Conservation (phyloP, 768 basidiomycete species). For the Candolleomyces eurysporus region DNA sequence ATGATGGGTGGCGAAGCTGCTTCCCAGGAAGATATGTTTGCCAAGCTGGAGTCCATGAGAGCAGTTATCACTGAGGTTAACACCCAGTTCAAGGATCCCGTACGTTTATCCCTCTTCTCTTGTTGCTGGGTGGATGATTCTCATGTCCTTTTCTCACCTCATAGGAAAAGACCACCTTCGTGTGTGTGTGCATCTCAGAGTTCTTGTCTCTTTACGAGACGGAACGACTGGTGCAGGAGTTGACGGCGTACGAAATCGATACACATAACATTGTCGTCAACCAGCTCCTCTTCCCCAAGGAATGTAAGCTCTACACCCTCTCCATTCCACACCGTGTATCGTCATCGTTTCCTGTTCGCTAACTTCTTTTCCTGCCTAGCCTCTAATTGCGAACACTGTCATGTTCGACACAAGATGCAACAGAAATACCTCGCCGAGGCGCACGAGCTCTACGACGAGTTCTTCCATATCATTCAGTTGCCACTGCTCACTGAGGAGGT, state of each 20-base stretch:
- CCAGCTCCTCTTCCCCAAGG: constrained; percentile 91
- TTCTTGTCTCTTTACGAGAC: constrained; percentile 98
- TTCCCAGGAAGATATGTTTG: constrained; percentile 97
- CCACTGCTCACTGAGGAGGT: constrained; percentile 97
- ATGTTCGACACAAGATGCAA: constrained; percentile 94
- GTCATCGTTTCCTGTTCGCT: background rate
- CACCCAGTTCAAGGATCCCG: constrained; percentile 98
- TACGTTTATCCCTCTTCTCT: constrained; percentile 35
- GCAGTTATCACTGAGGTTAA: constrained; percentile 98
- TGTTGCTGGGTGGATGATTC: background rate
- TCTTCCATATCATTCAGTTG: constrained; percentile 94
- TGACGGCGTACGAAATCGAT: constrained; percentile 93
- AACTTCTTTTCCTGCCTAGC: constrained; percentile 38
- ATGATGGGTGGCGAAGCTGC: constrained; percentile 94
- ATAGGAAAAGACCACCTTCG: constrained; percentile 97
- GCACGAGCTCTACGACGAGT: constrained; percentile 95
- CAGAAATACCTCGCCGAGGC: constrained; percentile 97
- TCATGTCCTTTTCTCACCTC: background rate
- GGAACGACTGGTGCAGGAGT: constrained; percentile 94
- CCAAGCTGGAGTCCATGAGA: constrained; percentile 95
- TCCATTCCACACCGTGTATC: too few relatives aligned
- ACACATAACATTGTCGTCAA: constrained; percentile 99
- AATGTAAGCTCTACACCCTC: constrained; percentile 47
- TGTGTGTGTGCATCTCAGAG: constrained; percentile 98
- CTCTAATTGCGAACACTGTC: constrained; percentile 94